These are phyloP conservation scores for Fusarium tanahbumbuense DNA, from an alignment of 2,329 filamentous ascomycete genomes.

Conservation along the genomic window DNA sequence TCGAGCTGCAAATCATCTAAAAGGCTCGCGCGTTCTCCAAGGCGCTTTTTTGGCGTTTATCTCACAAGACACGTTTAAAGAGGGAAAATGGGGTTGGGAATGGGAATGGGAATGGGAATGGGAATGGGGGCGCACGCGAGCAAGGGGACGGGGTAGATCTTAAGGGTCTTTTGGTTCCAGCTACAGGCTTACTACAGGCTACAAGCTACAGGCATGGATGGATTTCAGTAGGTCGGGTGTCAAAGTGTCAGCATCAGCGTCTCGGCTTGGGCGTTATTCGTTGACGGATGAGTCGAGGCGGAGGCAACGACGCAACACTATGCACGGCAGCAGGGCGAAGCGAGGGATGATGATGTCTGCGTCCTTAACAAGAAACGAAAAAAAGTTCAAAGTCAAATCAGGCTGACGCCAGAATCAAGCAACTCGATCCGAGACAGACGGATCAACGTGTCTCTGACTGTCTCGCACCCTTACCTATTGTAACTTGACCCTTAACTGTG, in stretches of 20 bases:
- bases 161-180: constrained; percentile 33
- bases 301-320: constrained; percentile 35
- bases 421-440: constrained; percentile 30
- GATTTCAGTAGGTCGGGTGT: constrained; percentile 7
- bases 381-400: not conserved
- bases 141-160: constrained; percentile 35
- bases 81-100: constrained; percentile 31
- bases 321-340: constrained; percentile 33
- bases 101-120: constrained; percentile 43
- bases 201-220: constrained; percentile 9
- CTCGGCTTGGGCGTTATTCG: constrained; percentile 30
- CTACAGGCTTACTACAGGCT: constrained; percentile 15
- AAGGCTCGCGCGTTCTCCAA: constrained; percentile 34
- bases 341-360: constrained; percentile 35
- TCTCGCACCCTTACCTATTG: constrained; percentile 35
- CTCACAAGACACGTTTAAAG: constrained; percentile 38
- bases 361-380: constrained; percentile 30
- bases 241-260: constrained; percentile 29
- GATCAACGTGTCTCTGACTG: constrained; percentile 11
- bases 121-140: constrained; percentile 27
- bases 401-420: constrained; percentile 31
- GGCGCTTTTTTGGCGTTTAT: constrained; percentile 35
- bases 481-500: constrained; percentile 29
- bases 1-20: constrained; percentile 43
- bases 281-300: constrained; percentile 17